These are phyloP conservation scores for Inonotus hispidus DNA, from an alignment of 1,284 basidiomycete species.

Conservation along the genomic window DNA sequence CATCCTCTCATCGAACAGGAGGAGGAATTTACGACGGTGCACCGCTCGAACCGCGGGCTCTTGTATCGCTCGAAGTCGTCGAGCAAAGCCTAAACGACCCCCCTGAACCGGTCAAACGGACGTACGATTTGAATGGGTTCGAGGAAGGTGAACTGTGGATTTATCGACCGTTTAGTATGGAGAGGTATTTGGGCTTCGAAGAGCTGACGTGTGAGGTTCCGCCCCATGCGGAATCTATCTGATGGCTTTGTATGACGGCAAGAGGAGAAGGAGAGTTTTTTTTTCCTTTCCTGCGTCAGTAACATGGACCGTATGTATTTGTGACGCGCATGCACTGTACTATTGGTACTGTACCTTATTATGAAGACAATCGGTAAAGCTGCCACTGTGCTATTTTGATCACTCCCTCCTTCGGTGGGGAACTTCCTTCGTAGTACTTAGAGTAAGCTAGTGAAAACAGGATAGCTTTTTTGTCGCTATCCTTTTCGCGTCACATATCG, in stretches of 20 bases:
- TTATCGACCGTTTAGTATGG: slow-evolving; percentile 34
- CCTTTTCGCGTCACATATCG: too few relatives aligned
- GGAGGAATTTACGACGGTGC: slow-evolving; percentile 22
- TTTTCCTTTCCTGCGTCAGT: not conserved
- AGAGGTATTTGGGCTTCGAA: slow-evolving; percentile 30
- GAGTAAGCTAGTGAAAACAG: too few relatives aligned
- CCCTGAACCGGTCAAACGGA: slow-evolving; percentile 24
- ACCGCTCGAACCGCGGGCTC: slow-evolving; percentile 17
- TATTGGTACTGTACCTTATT: too few relatives aligned
- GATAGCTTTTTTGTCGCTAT: too few relatives aligned
- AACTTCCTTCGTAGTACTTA: too few relatives aligned
- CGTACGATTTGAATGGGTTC: slow-evolving; percentile 30
- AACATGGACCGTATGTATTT: not conserved
- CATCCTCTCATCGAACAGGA: slow-evolving; percentile 14
- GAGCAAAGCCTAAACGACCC: slow-evolving; percentile 31
- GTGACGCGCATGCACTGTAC: too few relatives aligned
- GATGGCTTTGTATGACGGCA: not conserved
- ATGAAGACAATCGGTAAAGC: too few relatives aligned
- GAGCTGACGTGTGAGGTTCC: slow-evolving; percentile 20
- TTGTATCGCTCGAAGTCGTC: slow-evolving; percentile 32
- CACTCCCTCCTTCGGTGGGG: too few relatives aligned
- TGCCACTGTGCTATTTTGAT: too few relatives aligned
- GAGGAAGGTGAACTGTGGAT: slow-evolving; percentile 37
- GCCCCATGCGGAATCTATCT: not conserved
- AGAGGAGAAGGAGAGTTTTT: not conserved